A percentile compares a stretch with the other conserved stretches of the same genome.
Evolutionary conservation across 148 eudicot species (phyloP).

Genomic region (Rhododendron kiyosumense): DNA sequence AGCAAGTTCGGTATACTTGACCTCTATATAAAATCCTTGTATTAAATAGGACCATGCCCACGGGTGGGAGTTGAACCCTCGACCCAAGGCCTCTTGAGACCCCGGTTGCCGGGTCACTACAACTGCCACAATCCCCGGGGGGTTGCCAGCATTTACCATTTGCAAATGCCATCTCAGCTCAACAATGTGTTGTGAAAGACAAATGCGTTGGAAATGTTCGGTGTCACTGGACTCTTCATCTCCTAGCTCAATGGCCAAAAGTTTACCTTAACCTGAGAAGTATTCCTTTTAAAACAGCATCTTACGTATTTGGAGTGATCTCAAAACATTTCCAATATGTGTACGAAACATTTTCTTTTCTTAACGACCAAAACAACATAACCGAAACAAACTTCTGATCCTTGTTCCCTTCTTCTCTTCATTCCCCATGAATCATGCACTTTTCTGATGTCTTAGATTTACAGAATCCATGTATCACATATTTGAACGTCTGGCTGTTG

Average conservation of each 20-base stretch:
- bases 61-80: neutral
- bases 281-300: neutral
- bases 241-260: neutral
- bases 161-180: neutral
- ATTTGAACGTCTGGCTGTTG: constrained; percentile 55
- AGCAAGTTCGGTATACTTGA: neutral
- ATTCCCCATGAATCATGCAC: neutral
- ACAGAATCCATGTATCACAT: constrained; percentile 54
- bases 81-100: neutral
- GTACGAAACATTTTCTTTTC: neutral
- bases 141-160: neutral
- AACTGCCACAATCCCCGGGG: neutral
- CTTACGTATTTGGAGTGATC: neutral
- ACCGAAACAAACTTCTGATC: neutral
- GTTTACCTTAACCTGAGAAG: neutral
- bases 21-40: neutral
- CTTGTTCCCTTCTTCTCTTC: neutral
- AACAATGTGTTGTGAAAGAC: neutral
- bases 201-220: neutral
- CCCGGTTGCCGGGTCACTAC: neutral
- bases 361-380: neutral
- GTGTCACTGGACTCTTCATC: neutral
- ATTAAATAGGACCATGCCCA: neutral
- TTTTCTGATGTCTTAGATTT: constrained; percentile 25
- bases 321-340: neutral